Evolutionary conservation across 768 basidiomycete species (phyloP), one percentile per base, ranked within the genome.

Genomic region (Tephrocybe sp.): DNA sequence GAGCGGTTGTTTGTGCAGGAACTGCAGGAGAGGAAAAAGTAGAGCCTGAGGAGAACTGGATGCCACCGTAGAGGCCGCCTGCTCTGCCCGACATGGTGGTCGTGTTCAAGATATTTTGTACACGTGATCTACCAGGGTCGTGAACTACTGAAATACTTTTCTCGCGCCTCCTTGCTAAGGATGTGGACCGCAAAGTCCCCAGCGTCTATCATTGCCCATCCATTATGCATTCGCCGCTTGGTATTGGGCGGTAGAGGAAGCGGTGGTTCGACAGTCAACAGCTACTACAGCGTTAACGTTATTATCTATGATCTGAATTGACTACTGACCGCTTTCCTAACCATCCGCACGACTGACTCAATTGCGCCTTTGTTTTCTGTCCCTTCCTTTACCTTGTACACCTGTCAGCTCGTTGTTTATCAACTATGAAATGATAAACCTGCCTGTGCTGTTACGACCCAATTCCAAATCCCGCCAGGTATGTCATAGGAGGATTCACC

Each of bases 121-220:
- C 54, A 58, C 51, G 56, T 58, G 54, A 54, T 59, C 47, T 52
- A 52, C 49, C 60, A 62, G 37, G 44, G 46, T 50, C 62, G 63
- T 67, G 65, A 68, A 54, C 56, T 60, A 57, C 56, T 62, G 60
- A 92, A 91, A 70, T 84, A 92, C 64, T 80, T 83, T 55, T 84
- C 79, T 53, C 80, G 72, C 21, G 86, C 85, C 22, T 78, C 74
- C 49, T 67, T 77, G 67, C 85, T 87, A 51, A 92, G 57, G 39
- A 93, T 72, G 61, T 93, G 90, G 18, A 92, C 82, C 1, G 83
- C 90, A 72, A 90, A 87, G 38, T 82, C 76, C 25, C 89, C 89
- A 6, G 81, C 87, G 62, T 93, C 90, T 39, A 93, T 70, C 83
- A 92, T 82, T 2, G 85, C 86, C 91, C 90, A 93, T 21, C 87